Conservation (phyloP, 129 eudicot genomes). For the Chrysanthemum lavandulifolium region DNA sequence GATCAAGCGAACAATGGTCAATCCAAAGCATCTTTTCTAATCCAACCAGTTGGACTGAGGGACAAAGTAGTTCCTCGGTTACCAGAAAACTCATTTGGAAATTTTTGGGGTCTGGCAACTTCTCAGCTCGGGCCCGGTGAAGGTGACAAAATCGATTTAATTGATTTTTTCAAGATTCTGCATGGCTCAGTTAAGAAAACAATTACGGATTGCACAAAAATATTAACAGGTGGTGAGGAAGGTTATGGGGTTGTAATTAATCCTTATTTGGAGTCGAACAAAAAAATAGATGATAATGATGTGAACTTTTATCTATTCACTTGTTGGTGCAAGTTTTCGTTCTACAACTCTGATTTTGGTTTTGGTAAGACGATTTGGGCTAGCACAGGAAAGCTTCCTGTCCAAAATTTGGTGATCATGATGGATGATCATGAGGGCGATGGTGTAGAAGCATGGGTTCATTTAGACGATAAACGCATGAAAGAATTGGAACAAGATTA, state of each 20-base stretch:
- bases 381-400: slow-evolving; percentile 31
- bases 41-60: slow-evolving; percentile 33
- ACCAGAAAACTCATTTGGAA: slow-evolving; percentile 32
- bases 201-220: slow-evolving; percentile 22
- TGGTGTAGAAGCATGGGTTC: slow-evolving; percentile 50
- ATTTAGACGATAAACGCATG: slow-evolving; percentile 36
- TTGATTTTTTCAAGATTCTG: slow-evolving; percentile 12
- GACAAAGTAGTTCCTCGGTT: slow-evolving; percentile 29
- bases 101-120: slow-evolving; percentile 27
- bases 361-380: slow-evolving; percentile 40
- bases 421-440: slow-evolving; percentile 33
- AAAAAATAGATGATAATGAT: slow-evolving; percentile 9
- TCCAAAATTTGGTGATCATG: slow-evolving; percentile 31
- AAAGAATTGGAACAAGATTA: slow-evolving; percentile 32
- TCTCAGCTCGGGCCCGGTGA: slow-evolving; percentile 22
- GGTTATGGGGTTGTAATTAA: slow-evolving; percentile 25
- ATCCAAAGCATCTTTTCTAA: slow-evolving; percentile 25
- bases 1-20: slow-evolving; percentile 29
- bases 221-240: slow-evolving; percentile 25
- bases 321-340: slow-evolving; percentile 39
- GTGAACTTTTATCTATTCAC: slow-evolving; percentile 31
- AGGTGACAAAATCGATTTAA: slow-evolving; percentile 1
- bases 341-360: slow-evolving; percentile 40
- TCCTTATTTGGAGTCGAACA: slow-evolving; percentile 27
- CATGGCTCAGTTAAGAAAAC: slow-evolving; percentile 18